Evolutionary conservation across 208 protist species (phyloP).

Genomic region (Trypanosoma grayi): DNA sequence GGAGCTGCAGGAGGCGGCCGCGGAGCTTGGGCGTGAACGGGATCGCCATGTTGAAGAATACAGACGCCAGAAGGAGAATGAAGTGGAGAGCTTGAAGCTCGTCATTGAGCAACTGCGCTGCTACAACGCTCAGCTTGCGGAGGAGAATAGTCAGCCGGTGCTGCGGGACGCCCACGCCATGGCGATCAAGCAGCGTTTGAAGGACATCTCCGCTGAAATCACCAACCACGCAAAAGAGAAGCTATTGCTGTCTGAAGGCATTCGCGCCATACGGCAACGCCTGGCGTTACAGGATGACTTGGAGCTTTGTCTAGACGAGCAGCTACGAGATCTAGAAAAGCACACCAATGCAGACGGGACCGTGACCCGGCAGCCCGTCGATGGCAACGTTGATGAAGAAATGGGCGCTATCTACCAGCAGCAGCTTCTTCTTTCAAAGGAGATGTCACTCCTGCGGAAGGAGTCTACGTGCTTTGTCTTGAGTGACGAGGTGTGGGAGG

Average conservation of each 20-base stretch:
- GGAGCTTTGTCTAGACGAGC: conserved; percentile 60
- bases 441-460: conserved; percentile 68
- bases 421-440: conserved; percentile 67
- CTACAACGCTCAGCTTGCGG: conserved; percentile 46
- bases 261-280: conserved; percentile 59
- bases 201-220: conserved; percentile 52
- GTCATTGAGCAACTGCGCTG: conserved; percentile 35
- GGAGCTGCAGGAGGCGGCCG: conserved; percentile 28
- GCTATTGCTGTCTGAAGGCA: conserved; percentile 34
- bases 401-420: conserved; percentile 63
- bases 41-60: conserved; percentile 28
- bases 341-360: neutral
- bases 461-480: conserved; percentile 74
- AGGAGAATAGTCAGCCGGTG: conserved; percentile 67
- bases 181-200: conserved; percentile 57
- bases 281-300: conserved; percentile 56
- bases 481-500: conserved; percentile 70
- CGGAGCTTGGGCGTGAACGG: conserved; percentile 33
- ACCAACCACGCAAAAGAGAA: conserved; percentile 38
- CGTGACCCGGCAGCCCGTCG: conserved; percentile 1
- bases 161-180: conserved; percentile 69
- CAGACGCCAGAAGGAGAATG: conserved; percentile 22
- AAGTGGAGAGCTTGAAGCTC: conserved; percentile 30
- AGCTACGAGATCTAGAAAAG: conserved; percentile 38
- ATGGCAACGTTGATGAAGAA: conserved; percentile 47